phyloP scores from a whole-genome alignment of 345 rosid species.

The Capsella bursapastoris region DNA sequence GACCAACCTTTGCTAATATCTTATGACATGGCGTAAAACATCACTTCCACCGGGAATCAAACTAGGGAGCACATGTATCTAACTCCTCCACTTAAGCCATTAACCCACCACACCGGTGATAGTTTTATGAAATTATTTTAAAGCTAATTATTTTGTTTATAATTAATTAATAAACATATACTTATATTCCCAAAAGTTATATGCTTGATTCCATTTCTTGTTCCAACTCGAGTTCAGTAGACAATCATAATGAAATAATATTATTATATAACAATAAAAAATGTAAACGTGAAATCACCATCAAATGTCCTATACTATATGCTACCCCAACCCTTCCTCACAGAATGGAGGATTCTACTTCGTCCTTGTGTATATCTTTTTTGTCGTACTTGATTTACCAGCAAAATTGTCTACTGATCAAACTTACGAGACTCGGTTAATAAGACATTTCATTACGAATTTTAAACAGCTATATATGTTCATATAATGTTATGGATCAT shows the following conservation, averaged over 20 bases:
- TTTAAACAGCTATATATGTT: background rate
- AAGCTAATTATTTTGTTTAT: background rate
- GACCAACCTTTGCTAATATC: too few species aligned
- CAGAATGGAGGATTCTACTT: background rate
- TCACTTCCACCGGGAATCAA: too few species aligned
- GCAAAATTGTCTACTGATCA: background rate
- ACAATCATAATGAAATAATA: conserved; percentile 3
- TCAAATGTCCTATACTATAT: conserved; percentile 14
- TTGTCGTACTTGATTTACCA: conserved; percentile 13
- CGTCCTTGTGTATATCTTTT: background rate
- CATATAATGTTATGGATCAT: background rate
- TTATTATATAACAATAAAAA: background rate
- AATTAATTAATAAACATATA: background rate
- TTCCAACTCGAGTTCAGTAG: background rate
- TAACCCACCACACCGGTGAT: too few species aligned
- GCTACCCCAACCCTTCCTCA: conserved; percentile 9
- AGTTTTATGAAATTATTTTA: too few species aligned
- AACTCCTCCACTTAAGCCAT: too few species aligned
- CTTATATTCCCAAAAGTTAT: conserved; percentile 13
- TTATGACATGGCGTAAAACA: too few species aligned
- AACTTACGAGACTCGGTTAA: conserved; percentile 7
- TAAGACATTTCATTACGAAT: conserved; percentile 16
- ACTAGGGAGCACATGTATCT: too few species aligned
- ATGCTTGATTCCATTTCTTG: conserved; percentile 3
- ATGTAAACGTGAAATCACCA: conserved; percentile 15